Evolutionary conservation across 2,329 filamentous ascomycete species (phyloP), one percentile per base, ranked within the genome.

Genomic region (Cytospora leucostoma): DNA sequence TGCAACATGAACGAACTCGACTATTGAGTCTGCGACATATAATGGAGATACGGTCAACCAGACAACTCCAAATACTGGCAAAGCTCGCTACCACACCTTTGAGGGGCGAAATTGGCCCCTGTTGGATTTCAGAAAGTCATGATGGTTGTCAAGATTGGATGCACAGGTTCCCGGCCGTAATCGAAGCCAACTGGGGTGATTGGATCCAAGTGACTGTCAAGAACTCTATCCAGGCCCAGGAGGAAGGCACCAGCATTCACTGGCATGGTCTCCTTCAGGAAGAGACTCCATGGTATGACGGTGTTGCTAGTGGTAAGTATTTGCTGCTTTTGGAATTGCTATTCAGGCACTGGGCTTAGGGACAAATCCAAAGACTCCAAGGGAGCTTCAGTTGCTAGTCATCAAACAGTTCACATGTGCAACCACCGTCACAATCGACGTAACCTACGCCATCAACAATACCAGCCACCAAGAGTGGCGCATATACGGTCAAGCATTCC

Each of bases 111-210:
- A 56, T 66, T 68, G 37, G 69, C 68, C 2, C 74, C 74, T 4
- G 77, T 78, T 70, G 76, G 77, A 10, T 68, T 75, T 8, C 52
- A 60, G 12, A 56, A 69, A 5, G 27, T 49, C 11, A 62, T 67
- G 40, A 69, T 70, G 68, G 73, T 82, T 44, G 69, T 82, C 68
- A 83, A n/a, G n/a, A n/a, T n/a, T n/a, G n/a, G n/a, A 82, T 67
- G 76, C 77, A 11, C 49, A 15, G 73, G 78, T 79, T 65, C 83
- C 82, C 7, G 83, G 83, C 1, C 83, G 73, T 74, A 7, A 65
- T 65, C 38, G 56, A 57, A 13, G 63, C 63, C 2, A 52, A 63
- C 34, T 59, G 56, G 50, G 61, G 61, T 10, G 61, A 63, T 15
- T 55, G 47, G 44, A 49, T 63, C 35, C 34, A 50, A 27, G 67